phyloP scores from a whole-genome alignment of 371 early-diverging fungal species.

The Mortierella sp. region DNA sequence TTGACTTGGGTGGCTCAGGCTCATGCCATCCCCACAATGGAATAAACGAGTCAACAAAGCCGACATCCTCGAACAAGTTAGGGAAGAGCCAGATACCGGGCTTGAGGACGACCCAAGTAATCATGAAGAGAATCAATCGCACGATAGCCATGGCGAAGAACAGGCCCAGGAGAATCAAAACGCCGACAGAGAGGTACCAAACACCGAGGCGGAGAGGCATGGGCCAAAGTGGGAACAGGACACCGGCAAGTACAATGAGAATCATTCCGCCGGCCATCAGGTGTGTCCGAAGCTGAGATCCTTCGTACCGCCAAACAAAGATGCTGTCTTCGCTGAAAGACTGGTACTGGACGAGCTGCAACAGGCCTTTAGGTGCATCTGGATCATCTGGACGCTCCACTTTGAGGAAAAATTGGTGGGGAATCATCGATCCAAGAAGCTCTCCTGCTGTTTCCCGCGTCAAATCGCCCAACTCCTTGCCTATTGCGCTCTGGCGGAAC shows the following conservation, averaged over 20 bases:
- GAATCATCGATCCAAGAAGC: constrained; percentile 75
- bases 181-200: constrained; percentile 88
- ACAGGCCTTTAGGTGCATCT: constrained; percentile 59
- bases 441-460: constrained; percentile 75
- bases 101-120: constrained; percentile 79
- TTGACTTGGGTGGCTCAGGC: constrained; percentile 55
- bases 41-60: constrained; percentile 97
- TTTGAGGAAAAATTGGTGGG: constrained; percentile 75
- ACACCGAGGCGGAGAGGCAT: constrained; percentile 82
- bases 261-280: constrained; percentile 84
- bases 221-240: constrained; percentile 99
- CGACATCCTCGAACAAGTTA: constrained; percentile 98
- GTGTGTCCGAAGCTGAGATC: constrained; percentile 77
- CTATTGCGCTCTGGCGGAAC: constrained; percentile 65
- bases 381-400: constrained; percentile 75
- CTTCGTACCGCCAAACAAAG: constrained; percentile 97
- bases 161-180: constrained; percentile 89
- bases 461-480: constrained; percentile 59
- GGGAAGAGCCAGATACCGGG: constrained; percentile 99
- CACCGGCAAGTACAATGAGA: constrained; percentile 84
- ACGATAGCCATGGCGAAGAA: constrained; percentile 93
- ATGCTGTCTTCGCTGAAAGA: constrained; percentile 84
- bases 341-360: constrained; percentile 74
- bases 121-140: constrained; percentile 89
- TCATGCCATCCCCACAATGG: constrained; percentile 95